A percentile compares a stretch with the other conserved stretches of the same genome.
These are phyloP conservation scores for Podila verticillata DNA, from an alignment of 192 early-diverging fungal genomes.

Conservation along the genomic window DNA sequence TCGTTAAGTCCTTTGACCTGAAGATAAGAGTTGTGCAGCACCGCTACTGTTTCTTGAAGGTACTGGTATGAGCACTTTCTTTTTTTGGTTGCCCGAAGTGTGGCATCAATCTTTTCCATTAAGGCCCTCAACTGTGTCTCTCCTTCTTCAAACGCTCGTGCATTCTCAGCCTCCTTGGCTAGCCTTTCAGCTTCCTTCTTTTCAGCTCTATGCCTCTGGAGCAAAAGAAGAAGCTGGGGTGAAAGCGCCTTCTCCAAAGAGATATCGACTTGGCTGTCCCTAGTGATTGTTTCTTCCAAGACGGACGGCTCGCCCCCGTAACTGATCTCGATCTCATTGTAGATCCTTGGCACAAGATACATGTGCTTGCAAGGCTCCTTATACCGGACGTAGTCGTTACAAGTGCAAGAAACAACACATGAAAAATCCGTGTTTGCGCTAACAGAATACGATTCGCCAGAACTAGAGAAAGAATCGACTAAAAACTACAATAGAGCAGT, in stretches of 20 bases:
- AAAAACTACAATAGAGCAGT: conserved; percentile 12
- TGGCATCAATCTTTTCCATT: too few species aligned
- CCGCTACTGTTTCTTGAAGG: conserved; percentile 1
- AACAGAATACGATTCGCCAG: conserved; percentile 4
- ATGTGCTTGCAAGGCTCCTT: conserved; percentile 17
- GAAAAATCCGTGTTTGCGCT: conserved; percentile 7
- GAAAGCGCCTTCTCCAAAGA: too few species aligned
- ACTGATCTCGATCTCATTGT: conserved; percentile 9
- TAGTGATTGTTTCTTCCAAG: neutral
- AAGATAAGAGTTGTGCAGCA: neutral
- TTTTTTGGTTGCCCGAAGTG: neutral
- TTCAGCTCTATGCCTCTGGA: too few species aligned
- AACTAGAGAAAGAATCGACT: conserved; percentile 20
- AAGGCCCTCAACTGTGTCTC: too few species aligned
- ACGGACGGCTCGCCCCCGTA: neutral
- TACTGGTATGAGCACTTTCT: conserved; percentile 1
- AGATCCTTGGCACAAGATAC: conserved; percentile 13
- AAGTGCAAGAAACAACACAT: conserved; percentile 6
- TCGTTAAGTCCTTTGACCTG: neutral
- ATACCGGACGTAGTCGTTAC: conserved; percentile 11
- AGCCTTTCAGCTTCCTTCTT: too few species aligned
- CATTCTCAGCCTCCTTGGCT: too few species aligned
- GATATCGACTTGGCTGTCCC: too few species aligned
- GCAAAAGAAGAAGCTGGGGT: too few species aligned
- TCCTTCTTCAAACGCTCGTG: too few species aligned